Conservation (phyloP, 352 stramenopile genomes). For the Phytophthora citricola region DNA sequence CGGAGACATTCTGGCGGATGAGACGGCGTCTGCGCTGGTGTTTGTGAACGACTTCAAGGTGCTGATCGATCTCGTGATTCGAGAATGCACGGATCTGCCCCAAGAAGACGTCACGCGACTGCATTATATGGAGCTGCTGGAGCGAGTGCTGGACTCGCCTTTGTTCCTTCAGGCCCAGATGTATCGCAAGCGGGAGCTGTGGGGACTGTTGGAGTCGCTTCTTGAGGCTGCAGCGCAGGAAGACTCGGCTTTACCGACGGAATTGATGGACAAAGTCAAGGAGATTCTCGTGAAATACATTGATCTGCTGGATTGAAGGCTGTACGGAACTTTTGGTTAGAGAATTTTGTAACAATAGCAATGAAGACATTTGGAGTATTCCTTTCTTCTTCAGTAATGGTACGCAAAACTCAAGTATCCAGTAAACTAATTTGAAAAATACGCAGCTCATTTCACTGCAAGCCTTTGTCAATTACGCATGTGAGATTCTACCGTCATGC, state of each 20-base stretch:
- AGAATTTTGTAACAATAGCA: not conserved
- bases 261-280: conserved; percentile 45
- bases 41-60: conserved; percentile 84
- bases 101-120: conserved; percentile 52
- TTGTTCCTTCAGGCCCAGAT: conserved; percentile 55
- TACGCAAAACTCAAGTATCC: no score
- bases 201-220: conserved; percentile 58
- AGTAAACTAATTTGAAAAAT: no score
- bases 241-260: conserved; percentile 45
- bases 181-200: conserved; percentile 68
- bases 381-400: no score
- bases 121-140: conserved; percentile 57
- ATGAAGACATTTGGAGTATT: no score
- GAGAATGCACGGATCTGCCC: conserved; percentile 67
- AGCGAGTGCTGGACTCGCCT: conserved; percentile 47
- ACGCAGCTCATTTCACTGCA: no score
- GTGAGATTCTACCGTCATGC: no score
- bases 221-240: conserved; percentile 43
- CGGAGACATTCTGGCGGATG: conserved; percentile 58
- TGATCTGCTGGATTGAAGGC: conserved; percentile 62
- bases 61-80: conserved; percentile 70
- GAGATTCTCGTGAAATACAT: conserved; percentile 64
- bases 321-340: not conserved
- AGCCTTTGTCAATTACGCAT: no score
- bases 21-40: conserved; percentile 50